Evolutionary conservation across 495 filamentous ascomycete genomes (phyloP).

Genomic region (Talaromyces ruber): DNA sequence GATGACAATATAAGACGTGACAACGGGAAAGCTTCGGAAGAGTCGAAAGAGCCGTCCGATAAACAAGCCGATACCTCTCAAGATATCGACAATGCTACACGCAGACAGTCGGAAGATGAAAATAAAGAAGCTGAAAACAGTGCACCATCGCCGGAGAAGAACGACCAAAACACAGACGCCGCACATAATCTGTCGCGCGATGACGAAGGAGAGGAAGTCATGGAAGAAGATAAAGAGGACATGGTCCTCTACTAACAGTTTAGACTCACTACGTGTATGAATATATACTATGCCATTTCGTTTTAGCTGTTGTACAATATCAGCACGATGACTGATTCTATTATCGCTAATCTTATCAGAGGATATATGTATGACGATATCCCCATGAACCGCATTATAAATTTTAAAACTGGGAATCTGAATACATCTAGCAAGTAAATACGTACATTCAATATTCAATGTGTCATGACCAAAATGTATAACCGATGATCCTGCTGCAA

Average conservation of each 20-base stretch:
- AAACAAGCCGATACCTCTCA: background rate
- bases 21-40: background rate
- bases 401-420: background rate
- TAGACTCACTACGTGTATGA: background rate
- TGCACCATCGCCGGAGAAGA: background rate
- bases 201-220: slow-evolving; percentile 60
- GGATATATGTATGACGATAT: background rate
- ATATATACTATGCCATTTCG: slow-evolving; percentile 5
- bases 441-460: background rate
- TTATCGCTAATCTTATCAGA: background rate
- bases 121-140: background rate
- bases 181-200: slow-evolving; percentile 19
- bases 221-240: slow-evolving; percentile 77
- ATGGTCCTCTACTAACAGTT: slow-evolving; percentile 69
- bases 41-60: background rate
- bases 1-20: background rate
- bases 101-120: background rate
- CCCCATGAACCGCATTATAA: background rate
- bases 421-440: background rate
- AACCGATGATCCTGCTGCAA: background rate
- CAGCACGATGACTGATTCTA: background rate
- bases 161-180: background rate
- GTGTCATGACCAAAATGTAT: background rate
- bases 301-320: slow-evolving; percentile 2
- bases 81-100: background rate